Conservation (phyloP, 805 yeast genomes). For the Novakomyces olei region DNA sequence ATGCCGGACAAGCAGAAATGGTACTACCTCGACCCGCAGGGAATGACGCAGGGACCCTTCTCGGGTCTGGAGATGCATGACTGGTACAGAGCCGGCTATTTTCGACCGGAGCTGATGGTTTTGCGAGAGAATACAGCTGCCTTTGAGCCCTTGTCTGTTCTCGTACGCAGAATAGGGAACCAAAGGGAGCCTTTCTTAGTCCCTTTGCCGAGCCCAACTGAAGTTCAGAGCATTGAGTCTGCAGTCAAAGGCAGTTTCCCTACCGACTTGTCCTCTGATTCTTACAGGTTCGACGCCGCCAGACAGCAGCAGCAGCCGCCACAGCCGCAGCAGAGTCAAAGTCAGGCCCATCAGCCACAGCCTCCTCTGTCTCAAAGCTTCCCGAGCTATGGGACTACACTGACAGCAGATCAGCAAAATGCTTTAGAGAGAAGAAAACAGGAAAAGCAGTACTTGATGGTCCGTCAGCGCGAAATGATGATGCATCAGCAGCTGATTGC, state of each 20-base stretch:
- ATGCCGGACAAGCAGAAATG: constrained; percentile 21
- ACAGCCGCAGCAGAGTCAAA: constrained; percentile 1
- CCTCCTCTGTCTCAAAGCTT: background rate
- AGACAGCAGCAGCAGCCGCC: constrained; percentile 1
- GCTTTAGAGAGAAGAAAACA: background rate
- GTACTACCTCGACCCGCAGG: constrained; percentile 52
- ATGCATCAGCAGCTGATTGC: background rate
- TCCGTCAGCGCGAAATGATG: background rate
- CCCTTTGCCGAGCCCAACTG: constrained; percentile 38
- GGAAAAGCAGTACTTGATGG: background rate
- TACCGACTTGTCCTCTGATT: too few species aligned
- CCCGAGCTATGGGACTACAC: background rate
- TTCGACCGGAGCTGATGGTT: constrained; percentile 31
- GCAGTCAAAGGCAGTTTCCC: too few species aligned
- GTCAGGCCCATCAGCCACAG: background rate
- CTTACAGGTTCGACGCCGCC: too few species aligned
- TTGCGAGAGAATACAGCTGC: constrained; percentile 34
- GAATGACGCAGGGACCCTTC: constrained; percentile 65
- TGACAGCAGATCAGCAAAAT: background rate
- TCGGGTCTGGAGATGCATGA: constrained; percentile 50
- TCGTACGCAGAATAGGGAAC: constrained; percentile 28
- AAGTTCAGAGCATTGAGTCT: too few species aligned
- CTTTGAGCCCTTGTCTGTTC: constrained; percentile 30
- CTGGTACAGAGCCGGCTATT: constrained; percentile 46
- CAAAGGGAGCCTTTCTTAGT: constrained; percentile 37